phyloP scores from a whole-genome alignment of 1,139 yeast species.

The Candida sanyaensis region DNA sequence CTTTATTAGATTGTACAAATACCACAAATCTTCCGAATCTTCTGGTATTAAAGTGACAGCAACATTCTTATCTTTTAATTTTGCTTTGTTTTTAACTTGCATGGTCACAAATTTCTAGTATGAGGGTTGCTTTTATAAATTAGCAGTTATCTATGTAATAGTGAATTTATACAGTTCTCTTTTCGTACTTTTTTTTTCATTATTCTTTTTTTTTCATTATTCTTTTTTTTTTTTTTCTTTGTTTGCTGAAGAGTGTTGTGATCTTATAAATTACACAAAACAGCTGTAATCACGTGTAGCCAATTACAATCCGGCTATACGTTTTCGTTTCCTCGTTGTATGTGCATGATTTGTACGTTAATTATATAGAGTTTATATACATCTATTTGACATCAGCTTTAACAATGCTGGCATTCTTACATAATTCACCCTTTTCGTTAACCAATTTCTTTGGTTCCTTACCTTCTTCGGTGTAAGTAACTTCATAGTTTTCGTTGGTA shows the following conservation, averaged over 20 bases:
- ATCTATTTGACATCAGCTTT: constrained; percentile 71
- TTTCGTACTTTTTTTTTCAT: neutral
- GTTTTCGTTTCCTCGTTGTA: neutral
- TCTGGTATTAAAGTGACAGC: constrained; percentile 70
- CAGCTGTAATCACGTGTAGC: neutral
- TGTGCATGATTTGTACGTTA: neutral
- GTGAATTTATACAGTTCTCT: neutral
- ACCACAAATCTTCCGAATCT: constrained; percentile 93
- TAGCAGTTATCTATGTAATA: too few species aligned
- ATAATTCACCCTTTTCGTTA: constrained; percentile 69
- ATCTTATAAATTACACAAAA: too few species aligned
- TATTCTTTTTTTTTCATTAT: neutral
- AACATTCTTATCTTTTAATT: constrained; percentile 61
- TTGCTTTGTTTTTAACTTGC: constrained; percentile 18
- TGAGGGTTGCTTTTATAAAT: too few species aligned
- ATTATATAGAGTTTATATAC: neutral
- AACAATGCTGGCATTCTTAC: constrained; percentile 67
- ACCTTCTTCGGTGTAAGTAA: constrained; percentile 80
- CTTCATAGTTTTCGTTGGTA: constrained; percentile 74
- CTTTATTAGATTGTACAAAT: constrained; percentile 75
- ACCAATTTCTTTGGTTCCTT: constrained; percentile 77
- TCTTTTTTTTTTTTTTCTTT: too few species aligned
- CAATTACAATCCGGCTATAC: neutral
- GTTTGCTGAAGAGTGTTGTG: too few species aligned
- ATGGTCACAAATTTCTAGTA: constrained; percentile 3